Conservation (phyloP, 805 yeast species). For the Pichia paraexigua region DNA sequence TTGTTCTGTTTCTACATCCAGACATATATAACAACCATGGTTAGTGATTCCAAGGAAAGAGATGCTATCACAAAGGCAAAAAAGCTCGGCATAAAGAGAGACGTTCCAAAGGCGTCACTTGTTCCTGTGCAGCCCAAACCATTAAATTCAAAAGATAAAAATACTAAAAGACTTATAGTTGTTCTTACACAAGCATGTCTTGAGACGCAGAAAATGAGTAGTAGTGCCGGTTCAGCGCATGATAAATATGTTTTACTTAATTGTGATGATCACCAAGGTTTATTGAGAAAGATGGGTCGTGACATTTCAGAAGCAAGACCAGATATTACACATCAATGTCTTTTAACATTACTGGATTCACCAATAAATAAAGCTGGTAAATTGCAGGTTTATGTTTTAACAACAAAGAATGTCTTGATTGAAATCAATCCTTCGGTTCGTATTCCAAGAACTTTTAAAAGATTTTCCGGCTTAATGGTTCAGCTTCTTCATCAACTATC, state of each 20-base stretch:
- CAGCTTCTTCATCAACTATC: constrained; percentile 88
- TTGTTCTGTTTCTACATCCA: not conserved
- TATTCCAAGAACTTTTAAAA: constrained; percentile 95
- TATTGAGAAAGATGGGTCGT: constrained; percentile 90
- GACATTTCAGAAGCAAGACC: constrained; percentile 98
- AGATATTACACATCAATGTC: constrained; percentile 98
- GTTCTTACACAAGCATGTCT: constrained; percentile 95
- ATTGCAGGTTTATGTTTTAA: constrained; percentile 92
- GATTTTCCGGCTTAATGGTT: constrained; percentile 97
- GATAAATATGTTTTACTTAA: constrained; percentile 90
- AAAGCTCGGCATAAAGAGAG: constrained; percentile 14
- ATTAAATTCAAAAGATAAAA: constrained; percentile 76
- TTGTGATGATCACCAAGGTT: constrained; percentile 98
- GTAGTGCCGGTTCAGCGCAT: constrained; percentile 63
- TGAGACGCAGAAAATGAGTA: constrained; percentile 85
- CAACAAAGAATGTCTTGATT: constrained; percentile 88
- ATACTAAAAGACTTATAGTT: constrained; percentile 79
- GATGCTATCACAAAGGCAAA: constrained; percentile 28
- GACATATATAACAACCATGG: constrained; percentile 26
- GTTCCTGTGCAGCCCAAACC: constrained; percentile 85
- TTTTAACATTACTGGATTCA: constrained; percentile 88
- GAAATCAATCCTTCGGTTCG: constrained; percentile 96
- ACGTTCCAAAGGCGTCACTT: constrained; percentile 49
- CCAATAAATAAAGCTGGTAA: constrained; percentile 97
- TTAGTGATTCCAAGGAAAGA: constrained; percentile 40